Base-by-base conservation (phyloP, 148 eudicot genomes). In the Beta vulgaris region DNA sequence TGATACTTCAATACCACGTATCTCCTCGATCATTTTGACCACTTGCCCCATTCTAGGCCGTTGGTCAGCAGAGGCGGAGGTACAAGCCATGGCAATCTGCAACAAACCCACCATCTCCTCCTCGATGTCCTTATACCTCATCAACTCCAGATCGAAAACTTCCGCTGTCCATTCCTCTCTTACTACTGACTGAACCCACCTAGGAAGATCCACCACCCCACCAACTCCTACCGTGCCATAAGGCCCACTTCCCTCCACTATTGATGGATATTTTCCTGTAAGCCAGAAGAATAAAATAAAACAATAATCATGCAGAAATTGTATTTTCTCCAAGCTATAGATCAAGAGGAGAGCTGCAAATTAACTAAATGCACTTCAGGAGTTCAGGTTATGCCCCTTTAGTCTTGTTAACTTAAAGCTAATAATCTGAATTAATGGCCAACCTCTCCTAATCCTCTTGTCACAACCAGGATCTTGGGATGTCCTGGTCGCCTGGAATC, bases 101-200 rank as follows among this genome's bases (percentile, higher is more conserved):
- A 95, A 74, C 68, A 95, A 74, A 37, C 91, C 97, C 69, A 90
- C 98, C 98, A 95, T 90, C 72, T 95, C 97, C 70, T 95, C 98
- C 72, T 95, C 97, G 4, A 91, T 95, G 71, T 92, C 93, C 83
- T 84, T 92, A 75, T 95, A 91, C 81, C 97, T 87, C 98, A 94
- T 94, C 37, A 94, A 86, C 89, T 94, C 98, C 69, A 92, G 75
- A 79, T 94, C 98, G 6, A 94, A 94, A 26, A 94, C 97, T 86
- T 94, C 98, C 2, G 97, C 96, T 4, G 98, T 94, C 98, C 98
- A 94, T 76, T 94, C 98, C 76, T 94, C 98, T 78, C 97, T 85
- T 72, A 94, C 96, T 55, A 94, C 97, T 7, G 96, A 88, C 76
- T 90, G 96, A 25, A 94, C 98, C 98, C 98, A 94, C 78, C 91